These are phyloP conservation scores for Picochlorum costavermella DNA, from an alignment of 139 green algal genomes.

Conservation along the genomic window DNA sequence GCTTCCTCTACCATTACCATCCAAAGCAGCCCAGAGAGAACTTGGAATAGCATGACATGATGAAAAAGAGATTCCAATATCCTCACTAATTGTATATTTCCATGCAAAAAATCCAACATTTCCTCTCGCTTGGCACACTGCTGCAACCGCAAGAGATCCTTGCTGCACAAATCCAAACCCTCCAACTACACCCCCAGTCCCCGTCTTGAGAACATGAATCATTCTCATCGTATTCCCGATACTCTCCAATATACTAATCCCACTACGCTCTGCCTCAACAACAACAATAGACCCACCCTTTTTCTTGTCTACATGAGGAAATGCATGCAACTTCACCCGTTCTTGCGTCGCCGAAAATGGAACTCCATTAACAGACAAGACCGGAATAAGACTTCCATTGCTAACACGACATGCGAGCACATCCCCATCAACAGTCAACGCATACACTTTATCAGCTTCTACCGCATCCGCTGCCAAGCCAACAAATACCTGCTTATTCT, in stretches of 20 bases:
- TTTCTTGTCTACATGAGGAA: background rate
- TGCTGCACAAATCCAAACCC: slow-evolving; percentile 18
- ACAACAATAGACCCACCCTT: slow-evolving; percentile 13
- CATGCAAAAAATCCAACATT: slow-evolving; percentile 25
- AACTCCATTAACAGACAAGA: background rate
- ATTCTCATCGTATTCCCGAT: background rate
- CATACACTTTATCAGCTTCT: slow-evolving; percentile 14
- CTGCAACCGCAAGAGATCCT: slow-evolving; percentile 10
- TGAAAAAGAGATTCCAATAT: slow-evolving; percentile 9
- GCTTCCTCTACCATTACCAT: slow-evolving; percentile 9
- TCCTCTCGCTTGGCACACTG: slow-evolving; percentile 16
- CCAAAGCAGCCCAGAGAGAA: slow-evolving; percentile 24
- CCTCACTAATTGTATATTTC: slow-evolving; percentile 8
- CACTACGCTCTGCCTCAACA: slow-evolving; percentile 17
- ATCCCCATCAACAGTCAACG: slow-evolving; percentile 18
- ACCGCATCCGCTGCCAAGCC: slow-evolving; percentile 17
- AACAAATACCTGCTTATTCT: slow-evolving; percentile 35
- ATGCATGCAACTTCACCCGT: slow-evolving; percentile 19
- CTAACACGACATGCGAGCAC: slow-evolving; percentile 20
- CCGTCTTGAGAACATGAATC: slow-evolving; percentile 8
- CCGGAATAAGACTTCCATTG: background rate
- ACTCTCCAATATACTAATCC: slow-evolving; percentile 18
- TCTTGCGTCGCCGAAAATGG: slow-evolving; percentile 7
- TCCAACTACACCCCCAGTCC: slow-evolving; percentile 7
- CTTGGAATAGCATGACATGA: slow-evolving; percentile 2